Base-by-base conservation (phyloP, 305 asterid genomes). In the Solanum hybrid region DNA sequence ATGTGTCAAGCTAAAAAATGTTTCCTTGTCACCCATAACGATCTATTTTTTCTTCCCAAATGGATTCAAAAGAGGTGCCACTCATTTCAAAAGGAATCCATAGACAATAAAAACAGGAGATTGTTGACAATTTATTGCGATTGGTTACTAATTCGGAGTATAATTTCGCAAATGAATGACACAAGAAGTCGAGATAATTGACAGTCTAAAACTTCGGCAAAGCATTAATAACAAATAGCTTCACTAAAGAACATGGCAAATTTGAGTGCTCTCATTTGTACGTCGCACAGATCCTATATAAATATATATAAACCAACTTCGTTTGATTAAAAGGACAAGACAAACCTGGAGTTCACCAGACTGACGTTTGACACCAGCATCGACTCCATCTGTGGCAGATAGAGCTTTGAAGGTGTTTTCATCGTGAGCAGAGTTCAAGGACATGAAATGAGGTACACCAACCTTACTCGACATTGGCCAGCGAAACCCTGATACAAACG, bases 381-480 rank as follows among this genome's bases (percentile, higher is more conserved):
- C 93, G 90, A 91, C 78, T 38, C 89, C 71, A 66, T 90, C 89
- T 8, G 91, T 71, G 37, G 91, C 78, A 79, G 92, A 87, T 86
- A 60, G 89, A 87, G 89, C 88, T 82, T 90, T 92, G 71, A 91
- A 76, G n/a, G 91, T 87, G 77, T 93, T 94, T 84, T 92, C 97
- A 13, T 96, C 95, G 35, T 92, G 93, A 85, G 91, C 92, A 89
- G 93, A 85, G 87, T 90, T 92, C 66, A 93, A 89, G 77, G 93
- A 56, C 94, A 92, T 91, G 90, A 93, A 93, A 87, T 93, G 93
- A 81, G 94, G 95, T 82, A 92, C 89, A 89, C 95, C 89, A 51
- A 85, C 95, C 95, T 93, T 93, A 86, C 92, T 92, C 13, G 94
- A 89, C 73, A 89, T 86, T 4, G 89, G 86, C 96, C 96, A 93